Percentiles rank a stretch among this genome's conserved stretches.
Conservation (phyloP, 345 rosid species). For the Syzygium aqueum region DNA sequence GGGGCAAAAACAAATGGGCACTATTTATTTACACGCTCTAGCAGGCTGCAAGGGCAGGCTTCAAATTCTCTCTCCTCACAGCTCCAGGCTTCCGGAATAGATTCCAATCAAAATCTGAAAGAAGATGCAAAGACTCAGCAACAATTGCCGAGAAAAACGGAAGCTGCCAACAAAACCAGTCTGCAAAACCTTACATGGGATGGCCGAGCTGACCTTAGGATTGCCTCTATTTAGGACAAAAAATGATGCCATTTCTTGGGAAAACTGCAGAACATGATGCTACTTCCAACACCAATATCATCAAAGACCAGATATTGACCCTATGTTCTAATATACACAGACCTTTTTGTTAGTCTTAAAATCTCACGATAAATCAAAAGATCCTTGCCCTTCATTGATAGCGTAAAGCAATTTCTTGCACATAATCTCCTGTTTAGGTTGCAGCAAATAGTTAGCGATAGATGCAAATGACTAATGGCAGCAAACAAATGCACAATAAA, state of each 20-base stretch:
- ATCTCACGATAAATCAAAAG: constrained; percentile 85
- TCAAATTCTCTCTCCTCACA: constrained; percentile 3
- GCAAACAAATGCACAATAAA: neutral
- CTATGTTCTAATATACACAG: constrained; percentile 16
- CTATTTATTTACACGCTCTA: constrained; percentile 37
- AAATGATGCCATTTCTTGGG: constrained; percentile 30
- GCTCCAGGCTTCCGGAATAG: neutral
- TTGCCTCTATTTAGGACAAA: constrained; percentile 10
- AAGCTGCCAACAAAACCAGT: neutral
- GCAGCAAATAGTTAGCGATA: neutral
- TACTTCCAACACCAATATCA: constrained; percentile 17
- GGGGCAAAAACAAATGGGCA: constrained; percentile 5
- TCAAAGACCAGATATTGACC: constrained; percentile 5
- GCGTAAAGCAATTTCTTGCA: constrained; percentile 85
- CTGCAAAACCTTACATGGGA: neutral
- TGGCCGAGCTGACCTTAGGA: constrained; percentile 18
- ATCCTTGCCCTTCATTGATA: constrained; percentile 96
- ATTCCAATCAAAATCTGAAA: neutral
- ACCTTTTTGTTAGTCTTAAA: constrained; percentile 8
- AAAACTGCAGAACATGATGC: constrained; percentile 11
- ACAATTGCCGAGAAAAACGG: neutral
- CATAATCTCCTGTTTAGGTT: constrained; percentile 74
- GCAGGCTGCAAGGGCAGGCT: constrained; percentile 15
- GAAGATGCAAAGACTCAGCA: neutral
- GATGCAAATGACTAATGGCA: neutral